Evolutionary conservation across 257 asterid genomes (phyloP).

Genomic region (Solanum lycopersicoides): DNA sequence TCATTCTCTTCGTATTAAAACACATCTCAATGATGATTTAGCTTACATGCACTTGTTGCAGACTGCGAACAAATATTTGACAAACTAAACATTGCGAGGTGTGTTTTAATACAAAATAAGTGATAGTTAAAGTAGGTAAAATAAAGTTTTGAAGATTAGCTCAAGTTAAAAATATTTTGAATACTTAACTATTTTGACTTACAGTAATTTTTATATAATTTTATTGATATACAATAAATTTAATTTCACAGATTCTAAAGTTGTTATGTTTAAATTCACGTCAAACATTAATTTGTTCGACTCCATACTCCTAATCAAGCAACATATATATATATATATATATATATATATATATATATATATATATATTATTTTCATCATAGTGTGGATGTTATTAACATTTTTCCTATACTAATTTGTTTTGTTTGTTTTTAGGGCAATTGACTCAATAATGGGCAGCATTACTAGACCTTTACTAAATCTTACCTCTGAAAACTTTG

Average conservation of each 20-base stretch:
- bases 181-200: background rate
- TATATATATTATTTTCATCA: too few relatives aligned
- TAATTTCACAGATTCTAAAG: background rate
- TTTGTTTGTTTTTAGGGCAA: constrained; percentile 14
- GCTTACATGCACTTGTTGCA: background rate
- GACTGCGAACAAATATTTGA: background rate
- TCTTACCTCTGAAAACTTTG: constrained; percentile 25
- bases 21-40: background rate
- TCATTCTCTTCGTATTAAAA: background rate
- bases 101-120: background rate
- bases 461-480: constrained; percentile 37
- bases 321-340: background rate
- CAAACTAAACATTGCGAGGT: background rate
- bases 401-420: background rate
- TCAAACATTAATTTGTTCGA: background rate
- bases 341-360: too few relatives aligned
- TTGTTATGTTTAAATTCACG: background rate
- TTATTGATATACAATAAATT: background rate
- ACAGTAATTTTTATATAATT: background rate
- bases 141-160: background rate
- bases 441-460: constrained; percentile 22
- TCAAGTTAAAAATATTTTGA: background rate
- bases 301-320: background rate
- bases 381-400: background rate
- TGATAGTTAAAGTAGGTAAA: background rate